Conservation (phyloP, 2,329 filamentous ascomycete species). For the Alternaria rosae region DNA sequence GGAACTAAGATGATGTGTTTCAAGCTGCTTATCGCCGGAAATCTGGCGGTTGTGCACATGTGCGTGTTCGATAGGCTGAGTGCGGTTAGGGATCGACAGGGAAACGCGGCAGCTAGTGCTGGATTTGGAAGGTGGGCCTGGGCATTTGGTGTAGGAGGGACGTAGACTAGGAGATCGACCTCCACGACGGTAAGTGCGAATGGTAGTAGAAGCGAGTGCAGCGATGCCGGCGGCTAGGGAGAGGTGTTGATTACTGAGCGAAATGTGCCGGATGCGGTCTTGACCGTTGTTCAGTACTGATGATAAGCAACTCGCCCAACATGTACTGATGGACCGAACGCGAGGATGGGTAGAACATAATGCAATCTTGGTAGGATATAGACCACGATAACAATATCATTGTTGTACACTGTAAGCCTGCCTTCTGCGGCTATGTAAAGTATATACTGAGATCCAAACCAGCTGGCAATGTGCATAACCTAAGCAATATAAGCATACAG, state of each 20-base stretch:
- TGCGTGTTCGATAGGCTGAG: conserved; percentile 31
- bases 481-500: conserved; percentile 58
- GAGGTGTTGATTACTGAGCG: neutral
- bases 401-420: neutral
- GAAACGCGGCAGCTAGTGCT: conserved; percentile 22
- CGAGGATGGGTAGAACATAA: neutral
- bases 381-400: neutral
- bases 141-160: neutral
- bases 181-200: neutral
- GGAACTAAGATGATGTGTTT: conserved; percentile 22
- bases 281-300: neutral
- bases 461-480: neutral
- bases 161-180: conserved; percentile 1
- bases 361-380: neutral
- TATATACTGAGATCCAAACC: neutral
- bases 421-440: neutral
- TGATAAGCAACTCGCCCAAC: neutral
- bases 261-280: neutral
- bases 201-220: neutral
- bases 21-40: conserved; percentile 27
- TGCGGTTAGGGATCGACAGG: conserved; percentile 28
- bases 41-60: conserved; percentile 25
- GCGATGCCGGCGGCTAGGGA: neutral
- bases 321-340: neutral
- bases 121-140: conserved; percentile 24